Conservation (phyloP, 129 eudicot genomes). For the Artemisia argyi region DNA sequence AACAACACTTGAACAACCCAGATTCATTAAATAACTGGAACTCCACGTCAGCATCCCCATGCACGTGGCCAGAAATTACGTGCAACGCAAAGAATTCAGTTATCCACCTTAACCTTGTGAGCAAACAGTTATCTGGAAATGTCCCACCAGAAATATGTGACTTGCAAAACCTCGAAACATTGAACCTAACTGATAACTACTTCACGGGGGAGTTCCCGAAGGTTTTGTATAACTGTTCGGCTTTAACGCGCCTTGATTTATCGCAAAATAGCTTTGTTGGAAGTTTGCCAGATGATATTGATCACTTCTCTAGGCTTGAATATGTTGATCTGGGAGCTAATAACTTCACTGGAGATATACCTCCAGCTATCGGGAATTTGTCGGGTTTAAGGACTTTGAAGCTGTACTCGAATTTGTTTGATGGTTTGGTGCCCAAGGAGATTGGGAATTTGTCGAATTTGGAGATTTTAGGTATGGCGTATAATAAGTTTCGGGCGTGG, state of each 20-base stretch:
- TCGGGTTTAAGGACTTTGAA: slow-evolving; percentile 33
- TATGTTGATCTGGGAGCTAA: slow-evolving; percentile 55
- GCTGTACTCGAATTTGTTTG: slow-evolving; percentile 56
- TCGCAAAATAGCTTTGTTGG: slow-evolving; percentile 61
- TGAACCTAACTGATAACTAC: slow-evolving; percentile 41
- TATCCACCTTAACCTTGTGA: slow-evolving; percentile 22
- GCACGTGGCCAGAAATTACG: slow-evolving; percentile 62
- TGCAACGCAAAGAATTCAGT: slow-evolving; percentile 58
- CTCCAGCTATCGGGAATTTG: slow-evolving; percentile 60
- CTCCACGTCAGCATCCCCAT: slow-evolving; percentile 59
- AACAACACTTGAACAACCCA: slow-evolving; percentile 59
- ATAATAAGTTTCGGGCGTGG: slow-evolving; percentile 49
- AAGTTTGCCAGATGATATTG: slow-evolving; percentile 51
- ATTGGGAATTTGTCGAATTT: slow-evolving; percentile 63
- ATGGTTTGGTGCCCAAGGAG: slow-evolving; percentile 66
- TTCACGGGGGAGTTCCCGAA: slow-evolving; percentile 70
- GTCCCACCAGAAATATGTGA: slow-evolving; percentile 60
- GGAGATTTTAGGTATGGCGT: slow-evolving; percentile 42
- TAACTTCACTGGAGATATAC: slow-evolving; percentile 85
- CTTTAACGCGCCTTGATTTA: slow-evolving; percentile 45
- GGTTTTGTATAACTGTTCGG: slow-evolving; percentile 50
- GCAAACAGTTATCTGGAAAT: slow-evolving; percentile 29
- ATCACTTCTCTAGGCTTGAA: slow-evolving; percentile 40
- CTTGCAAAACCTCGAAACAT: slow-evolving; percentile 37
- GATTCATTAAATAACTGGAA: too few species aligned